Percentiles rank a stretch among this genome's conserved stretches.
Conservation (phyloP, 2,329 filamentous ascomycete genomes). For the Aureobasidium sp. region DNA sequence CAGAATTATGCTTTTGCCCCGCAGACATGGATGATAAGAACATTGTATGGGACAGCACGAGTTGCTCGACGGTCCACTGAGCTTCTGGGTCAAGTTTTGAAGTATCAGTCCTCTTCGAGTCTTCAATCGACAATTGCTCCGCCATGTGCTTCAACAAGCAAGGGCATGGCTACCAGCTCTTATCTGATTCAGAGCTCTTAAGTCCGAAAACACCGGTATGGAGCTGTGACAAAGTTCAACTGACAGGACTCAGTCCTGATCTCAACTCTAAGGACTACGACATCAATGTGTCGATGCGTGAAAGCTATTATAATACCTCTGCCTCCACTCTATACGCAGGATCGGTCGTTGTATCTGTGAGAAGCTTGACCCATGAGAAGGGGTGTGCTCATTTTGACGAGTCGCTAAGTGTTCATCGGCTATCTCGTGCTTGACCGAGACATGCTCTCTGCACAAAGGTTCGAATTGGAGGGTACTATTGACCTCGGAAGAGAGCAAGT, state of each 20-base stretch:
- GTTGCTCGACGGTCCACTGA: background rate
- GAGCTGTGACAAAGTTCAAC: background rate
- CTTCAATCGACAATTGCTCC: background rate
- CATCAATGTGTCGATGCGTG: background rate
- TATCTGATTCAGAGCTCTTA: background rate
- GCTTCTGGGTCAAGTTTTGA: too few relatives aligned
- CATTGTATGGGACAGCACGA: background rate
- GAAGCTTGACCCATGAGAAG: background rate
- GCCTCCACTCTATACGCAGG: background rate
- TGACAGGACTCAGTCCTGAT: background rate
- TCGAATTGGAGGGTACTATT: background rate
- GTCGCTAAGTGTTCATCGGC: background rate
- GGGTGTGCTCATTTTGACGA: background rate
- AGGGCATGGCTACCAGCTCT: background rate
- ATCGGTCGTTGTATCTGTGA: background rate
- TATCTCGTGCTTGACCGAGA: background rate
- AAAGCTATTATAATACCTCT: too few relatives aligned
- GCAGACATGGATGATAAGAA: background rate
- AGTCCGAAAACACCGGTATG: background rate
- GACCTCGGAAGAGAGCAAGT: background rate
- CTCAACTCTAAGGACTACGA: too few relatives aligned
- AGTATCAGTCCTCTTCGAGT: background rate
- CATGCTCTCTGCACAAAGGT: background rate
- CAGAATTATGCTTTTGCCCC: background rate
- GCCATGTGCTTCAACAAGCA: background rate